Base-by-base conservation (phyloP, 1,284 basidiomycete genomes). In the Apiotrichum laibachii region DNA sequence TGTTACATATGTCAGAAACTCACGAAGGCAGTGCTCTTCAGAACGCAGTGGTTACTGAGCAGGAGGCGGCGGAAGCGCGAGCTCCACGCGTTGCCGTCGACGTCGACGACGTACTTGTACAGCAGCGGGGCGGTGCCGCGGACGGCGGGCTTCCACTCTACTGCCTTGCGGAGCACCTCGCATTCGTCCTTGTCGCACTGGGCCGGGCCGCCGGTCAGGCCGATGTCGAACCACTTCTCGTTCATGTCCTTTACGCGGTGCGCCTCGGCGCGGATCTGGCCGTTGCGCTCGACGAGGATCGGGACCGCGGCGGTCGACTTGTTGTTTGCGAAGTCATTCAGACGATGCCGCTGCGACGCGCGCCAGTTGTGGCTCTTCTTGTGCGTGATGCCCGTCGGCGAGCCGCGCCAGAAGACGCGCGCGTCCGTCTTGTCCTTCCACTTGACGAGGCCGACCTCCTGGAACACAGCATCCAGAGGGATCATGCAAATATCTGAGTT, bases 31-130 rank as follows among this genome's bases (percentile, higher is more conserved):
- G 72, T 75, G 55, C 69, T 72, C 63, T 77, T 77, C 11, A 77
- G 37, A 1, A 77, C 69, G 11, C 75, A 72, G 31, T 72, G 72
- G 55, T 70, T 69, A 37, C 69, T 62, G 2, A 61, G 55, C 37
- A 80, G 59, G 39, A 78, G 55, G 34, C 79, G 69, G 47, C 74
- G 58, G 61, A 77, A 77, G 15, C 77, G 65, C 45, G 73, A 75
- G 55, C 70, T 72, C 80, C 78, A 81, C 2, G 76, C 79, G 53
- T 80, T 80, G 6, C 80, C 80, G 59, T 81, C 80, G 12, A 80
- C 72, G 58, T 81, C 80, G 34, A 80, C 60, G 33, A 76, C 64
- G 62, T 77, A 80, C 68, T 77, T 77, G 67, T 76, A 78, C 67
- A 64, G 63, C 47, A 26, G 55, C 2, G n/a, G 54, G 21, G 67